phyloP scores from a whole-genome alignment of 192 early-diverging fungal genomes.

The Gaertneriomyces sp. region DNA sequence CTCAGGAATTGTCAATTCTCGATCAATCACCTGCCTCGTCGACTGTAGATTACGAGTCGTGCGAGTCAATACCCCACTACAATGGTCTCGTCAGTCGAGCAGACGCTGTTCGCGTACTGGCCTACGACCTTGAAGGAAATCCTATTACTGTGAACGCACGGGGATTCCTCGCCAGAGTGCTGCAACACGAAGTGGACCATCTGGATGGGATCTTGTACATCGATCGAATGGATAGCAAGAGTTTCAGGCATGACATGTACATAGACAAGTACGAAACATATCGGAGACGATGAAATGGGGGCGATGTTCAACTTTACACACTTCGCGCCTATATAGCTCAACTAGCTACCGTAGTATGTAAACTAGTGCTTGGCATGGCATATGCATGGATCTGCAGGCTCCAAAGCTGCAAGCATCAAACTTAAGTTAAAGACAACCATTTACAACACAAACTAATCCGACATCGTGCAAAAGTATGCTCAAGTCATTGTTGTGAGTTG shows the following conservation, averaged over 20 bases:
- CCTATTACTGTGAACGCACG: constrained; percentile 11
- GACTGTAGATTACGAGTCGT: constrained; percentile 43
- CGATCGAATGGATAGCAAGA: constrained; percentile 42
- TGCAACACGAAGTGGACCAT: constrained; percentile 56
- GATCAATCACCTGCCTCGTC: too few relatives aligned
- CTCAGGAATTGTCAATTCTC: too few relatives aligned
- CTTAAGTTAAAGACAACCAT: too few relatives aligned
- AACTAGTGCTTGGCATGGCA: too few relatives aligned
- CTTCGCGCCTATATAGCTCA: too few relatives aligned
- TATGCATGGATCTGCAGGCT: too few relatives aligned
- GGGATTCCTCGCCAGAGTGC: constrained; percentile 36
- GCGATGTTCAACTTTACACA: too few relatives aligned
- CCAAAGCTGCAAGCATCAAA: too few relatives aligned
- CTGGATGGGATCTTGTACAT: constrained; percentile 40
- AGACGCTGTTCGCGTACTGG: constrained; percentile 27
- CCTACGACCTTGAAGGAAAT: constrained; percentile 37
- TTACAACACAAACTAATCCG: too few relatives aligned
- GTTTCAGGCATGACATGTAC: constrained; percentile 46
- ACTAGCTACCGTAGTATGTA: too few relatives aligned
- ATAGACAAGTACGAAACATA: constrained; percentile 28
- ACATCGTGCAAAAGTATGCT: too few relatives aligned
- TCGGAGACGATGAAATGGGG: background rate
- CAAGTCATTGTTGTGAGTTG: too few relatives aligned
- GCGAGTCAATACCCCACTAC: constrained; percentile 47
- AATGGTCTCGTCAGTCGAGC: constrained; percentile 41